Base-by-base conservation (phyloP, 75 land plant genomes). In the Isoetes taiwanensis region DNA sequence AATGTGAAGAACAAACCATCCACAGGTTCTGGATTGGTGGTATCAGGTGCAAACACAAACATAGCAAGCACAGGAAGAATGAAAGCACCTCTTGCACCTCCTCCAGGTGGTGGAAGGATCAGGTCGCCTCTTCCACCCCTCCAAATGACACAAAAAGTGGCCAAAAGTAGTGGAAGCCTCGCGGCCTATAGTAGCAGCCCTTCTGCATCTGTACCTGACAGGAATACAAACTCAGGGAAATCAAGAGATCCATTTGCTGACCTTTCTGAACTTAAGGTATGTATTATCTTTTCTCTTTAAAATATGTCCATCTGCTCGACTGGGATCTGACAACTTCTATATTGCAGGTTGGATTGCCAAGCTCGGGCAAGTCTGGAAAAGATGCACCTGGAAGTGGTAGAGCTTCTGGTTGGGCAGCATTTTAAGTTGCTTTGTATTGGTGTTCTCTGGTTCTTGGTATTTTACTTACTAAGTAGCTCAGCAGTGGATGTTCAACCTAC, bases 121-220 rank as follows among this genome's bases (percentile, higher is more conserved):
- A 80, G 86, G 48, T 79, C 99, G 20, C 80, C 90, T 30, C 80
- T 94, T 28, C 96, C 99, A 33, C 99, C 96, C 3, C 99, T 33
- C 99, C 99, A 0, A 94, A 88, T 74, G 99, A 94, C 60, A 80
- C 81, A n/a, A n/a, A n/a, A n/a, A n/a, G n/a, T n/a, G n/a, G n/a
- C n/a, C 48, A 87, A 52, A 32, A 70, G 67, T 54, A 61, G 69
- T 26, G 66, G 78, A 55, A 59, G 72, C 21, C 40, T 53, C 33
- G 53, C 72, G 46, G 26, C 40, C 2, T 58, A 34, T 43, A 34
- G 56, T 30, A 30, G 65, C 37, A 58, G 59, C 21, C 28, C 72
- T 37, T 38, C 48, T 20, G 28, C 42, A n/a, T 26, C 43, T 8
- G 41, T 11, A 11, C 20, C 41, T 3, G 69, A 76, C 38, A 59